Percentiles rank a stretch among this genome's conserved stretches.
Evolutionary conservation across 2,329 filamentous ascomycete genomes (phyloP).

Genomic region (Phyllosticta citrichinensis): DNA sequence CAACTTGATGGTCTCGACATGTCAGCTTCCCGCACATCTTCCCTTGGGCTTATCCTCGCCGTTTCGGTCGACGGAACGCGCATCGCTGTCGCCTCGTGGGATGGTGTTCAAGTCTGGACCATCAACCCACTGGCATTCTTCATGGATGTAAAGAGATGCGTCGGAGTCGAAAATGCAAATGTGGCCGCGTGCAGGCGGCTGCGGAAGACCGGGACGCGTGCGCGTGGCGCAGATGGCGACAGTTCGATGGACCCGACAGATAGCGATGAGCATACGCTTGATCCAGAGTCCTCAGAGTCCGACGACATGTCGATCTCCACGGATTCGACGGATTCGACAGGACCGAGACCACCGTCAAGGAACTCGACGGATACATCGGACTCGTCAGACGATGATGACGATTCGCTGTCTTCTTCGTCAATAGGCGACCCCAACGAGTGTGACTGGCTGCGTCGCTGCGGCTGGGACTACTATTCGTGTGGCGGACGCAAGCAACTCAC

Average conservation of each 20-base stretch:
- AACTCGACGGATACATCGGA: neutral
- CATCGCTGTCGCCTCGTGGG: constrained; percentile 18
- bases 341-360: neutral
- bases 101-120: constrained; percentile 16
- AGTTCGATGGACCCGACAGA: too few species aligned
- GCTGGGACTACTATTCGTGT: constrained; percentile 6
- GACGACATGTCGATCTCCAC: too few species aligned
- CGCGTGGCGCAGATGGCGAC: too few species aligned
- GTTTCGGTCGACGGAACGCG: constrained; percentile 14
- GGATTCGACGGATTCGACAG: neutral
- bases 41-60: constrained; percentile 16
- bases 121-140: constrained; percentile 17
- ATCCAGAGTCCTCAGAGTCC: too few species aligned
- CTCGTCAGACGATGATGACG: neutral
- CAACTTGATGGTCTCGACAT: constrained; percentile 13
- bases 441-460: constrained; percentile 1
- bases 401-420: too few species aligned
- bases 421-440: neutral
- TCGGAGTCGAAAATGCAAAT: neutral
- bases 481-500: constrained; percentile 1
- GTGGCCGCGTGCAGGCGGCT: neutral
- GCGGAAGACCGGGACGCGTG: too few species aligned
- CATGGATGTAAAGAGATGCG: neutral
- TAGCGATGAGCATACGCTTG: too few species aligned
- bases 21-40: constrained; percentile 12